Percentiles rank a stretch among this genome's conserved stretches.
phyloP scores from a whole-genome alignment of 2,329 filamentous ascomycete genomes.

The Aspergillus fumigatiaffinis region DNA sequence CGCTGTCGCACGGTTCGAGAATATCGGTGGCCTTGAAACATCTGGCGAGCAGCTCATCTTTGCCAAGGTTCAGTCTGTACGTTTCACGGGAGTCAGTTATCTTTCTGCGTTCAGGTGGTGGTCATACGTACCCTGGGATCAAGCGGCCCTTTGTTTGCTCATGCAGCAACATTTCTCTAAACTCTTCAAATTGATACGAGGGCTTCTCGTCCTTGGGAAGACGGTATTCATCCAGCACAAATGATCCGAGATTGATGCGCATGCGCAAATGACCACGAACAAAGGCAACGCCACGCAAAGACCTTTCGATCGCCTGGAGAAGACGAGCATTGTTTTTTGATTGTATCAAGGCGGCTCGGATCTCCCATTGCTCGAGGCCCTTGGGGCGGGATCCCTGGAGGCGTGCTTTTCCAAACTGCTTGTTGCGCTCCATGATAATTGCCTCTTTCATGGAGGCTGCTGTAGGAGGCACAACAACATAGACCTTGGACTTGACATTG shows the following conservation, averaged over 20 bases:
- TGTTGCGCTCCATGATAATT: slow-evolving; percentile 22
- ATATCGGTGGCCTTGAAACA: slow-evolving; percentile 26
- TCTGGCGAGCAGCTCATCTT: slow-evolving; percentile 25
- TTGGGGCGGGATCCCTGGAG: slow-evolving; percentile 19
- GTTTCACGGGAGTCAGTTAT: slow-evolving; percentile 4
- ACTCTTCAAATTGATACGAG: slow-evolving; percentile 36
- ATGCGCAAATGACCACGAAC: slow-evolving; percentile 37
- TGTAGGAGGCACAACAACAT: slow-evolving; percentile 29
- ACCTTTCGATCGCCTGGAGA: slow-evolving; percentile 26
- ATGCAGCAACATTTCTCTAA: slow-evolving; percentile 38
- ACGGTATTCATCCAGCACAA: slow-evolving; percentile 37
- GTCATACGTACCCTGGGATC: slow-evolving; percentile 32
- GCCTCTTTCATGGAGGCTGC: slow-evolving; percentile 16
- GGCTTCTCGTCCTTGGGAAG: slow-evolving; percentile 20
- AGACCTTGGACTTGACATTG: slow-evolving; percentile 29
- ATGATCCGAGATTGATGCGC: slow-evolving; percentile 41
- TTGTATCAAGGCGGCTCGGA: slow-evolving; percentile 17
- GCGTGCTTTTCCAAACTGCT: slow-evolving; percentile 14
- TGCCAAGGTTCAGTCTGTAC: slow-evolving; percentile 22
- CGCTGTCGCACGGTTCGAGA: slow-evolving; percentile 23
- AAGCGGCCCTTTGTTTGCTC: slow-evolving; percentile 34
- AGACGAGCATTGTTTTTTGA: slow-evolving; percentile 29
- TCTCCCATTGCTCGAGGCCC: slow-evolving; percentile 19
- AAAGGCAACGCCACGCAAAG: slow-evolving; percentile 28
- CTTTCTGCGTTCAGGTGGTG: background rate